Base-by-base conservation (phyloP, 805 yeast genomes). In the Kuraishia hungarica region DNA sequence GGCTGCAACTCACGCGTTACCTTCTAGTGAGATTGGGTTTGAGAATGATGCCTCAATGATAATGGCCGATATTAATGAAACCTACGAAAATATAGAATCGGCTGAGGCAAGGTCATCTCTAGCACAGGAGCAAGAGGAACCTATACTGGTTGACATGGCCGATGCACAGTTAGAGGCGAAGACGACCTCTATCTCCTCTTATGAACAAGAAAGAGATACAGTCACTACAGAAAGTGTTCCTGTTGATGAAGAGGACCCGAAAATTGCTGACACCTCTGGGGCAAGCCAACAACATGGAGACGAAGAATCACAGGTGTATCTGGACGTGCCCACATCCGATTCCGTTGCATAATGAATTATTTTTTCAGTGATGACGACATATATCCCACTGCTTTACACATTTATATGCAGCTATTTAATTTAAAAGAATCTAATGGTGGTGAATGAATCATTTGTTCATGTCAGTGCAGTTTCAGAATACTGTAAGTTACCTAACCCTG, bases 81-180 rank as follows among this genome's bases (percentile, higher is more conserved):
- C 62, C 6, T 66, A 65, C 57, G 68, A 66, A 51, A 64, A 64
- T 54, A 62, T 66, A 20, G 55, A 50, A n/a, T 54, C 48, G 15
- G 47, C 62, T 15, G 60, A 56, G 26, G 49, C 21, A 2, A 53
- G 51, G 53, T 46, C 56, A 10, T 35, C 43, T 2, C n/a, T 15
- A 3, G 11, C 43, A 10, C 43, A 35, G 43, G 64, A 61, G 5
- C 52, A 39, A 10, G 65, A 60, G 39, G 62, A 59, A 50, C 64
- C 63, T 2, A 60, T 61, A 5, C 57, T 62, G 24, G 58, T 59
- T 11, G 48, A 24, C 48, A 20, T 51, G 22, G 53, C 19, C 5
- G 53, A 49, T 15, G 11, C 15, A 4, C 15, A 35, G n/a, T 35
- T 15, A 15, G 43, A 15, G 17, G 43, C 3, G 15, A 35, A 15